Conservation (phyloP, 2,329 filamentous ascomycete species). For the Magnaporthiopsis rhizophila region DNA sequence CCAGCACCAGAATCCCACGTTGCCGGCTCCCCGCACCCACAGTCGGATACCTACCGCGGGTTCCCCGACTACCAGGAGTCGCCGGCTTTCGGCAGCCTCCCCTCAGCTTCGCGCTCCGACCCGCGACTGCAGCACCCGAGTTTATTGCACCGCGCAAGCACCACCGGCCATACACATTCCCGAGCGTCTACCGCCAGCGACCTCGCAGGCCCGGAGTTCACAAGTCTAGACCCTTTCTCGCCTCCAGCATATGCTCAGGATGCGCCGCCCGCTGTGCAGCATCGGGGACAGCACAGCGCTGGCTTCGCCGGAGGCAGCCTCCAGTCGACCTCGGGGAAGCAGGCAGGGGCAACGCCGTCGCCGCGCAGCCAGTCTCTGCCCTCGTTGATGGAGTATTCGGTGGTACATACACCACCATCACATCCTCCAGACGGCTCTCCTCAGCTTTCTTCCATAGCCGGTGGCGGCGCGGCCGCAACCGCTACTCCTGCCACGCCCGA, state of each 20-base stretch:
- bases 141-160: neutral
- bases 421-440: too few relatives aligned
- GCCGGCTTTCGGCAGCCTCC: neutral
- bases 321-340: constrained; percentile 1
- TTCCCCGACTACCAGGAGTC: too few relatives aligned
- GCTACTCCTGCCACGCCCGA: too few relatives aligned
- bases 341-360: neutral
- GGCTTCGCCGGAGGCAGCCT: constrained; percentile 1
- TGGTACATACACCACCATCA: too few relatives aligned
- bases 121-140: neutral
- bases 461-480: too few relatives aligned
- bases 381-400: constrained; percentile 17
- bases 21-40: neutral
- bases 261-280: neutral
- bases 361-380: constrained; percentile 9
- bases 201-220: neutral
- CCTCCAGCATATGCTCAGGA: constrained; percentile 2
- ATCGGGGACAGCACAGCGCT: neutral
- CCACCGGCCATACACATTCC: neutral
- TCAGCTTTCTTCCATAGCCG: too few relatives aligned
- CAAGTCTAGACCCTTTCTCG: constrained; percentile 2
- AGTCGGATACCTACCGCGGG: neutral
- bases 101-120: neutral
- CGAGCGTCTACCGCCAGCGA: neutral
- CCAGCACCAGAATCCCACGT: too few relatives aligned